A percentile compares a stretch with the other conserved stretches of the same genome.
phyloP scores from a whole-genome alignment of 1,284 basidiomycete species.

The Ganoderma lucidum region DNA sequence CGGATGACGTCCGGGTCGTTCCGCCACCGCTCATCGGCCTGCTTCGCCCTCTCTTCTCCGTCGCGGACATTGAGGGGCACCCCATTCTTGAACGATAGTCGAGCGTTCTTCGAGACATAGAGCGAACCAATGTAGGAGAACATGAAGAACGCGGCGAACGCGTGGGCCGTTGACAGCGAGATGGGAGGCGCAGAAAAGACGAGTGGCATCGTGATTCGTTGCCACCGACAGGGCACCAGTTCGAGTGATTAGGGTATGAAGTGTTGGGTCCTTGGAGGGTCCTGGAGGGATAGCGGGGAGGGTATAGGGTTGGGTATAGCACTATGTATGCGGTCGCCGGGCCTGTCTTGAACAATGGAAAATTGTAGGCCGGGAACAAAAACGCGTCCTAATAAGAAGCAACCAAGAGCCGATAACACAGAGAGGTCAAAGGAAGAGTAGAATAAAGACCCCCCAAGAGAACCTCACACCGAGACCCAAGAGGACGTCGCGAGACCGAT shows the following conservation, averaged over 20 bases:
- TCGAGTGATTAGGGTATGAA: not conserved
- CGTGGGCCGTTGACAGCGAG: slow-evolving; percentile 38
- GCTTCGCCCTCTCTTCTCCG: slow-evolving; percentile 34
- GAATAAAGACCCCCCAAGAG: not conserved
- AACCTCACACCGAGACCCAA: not conserved
- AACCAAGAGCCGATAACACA: not conserved
- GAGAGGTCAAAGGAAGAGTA: not conserved
- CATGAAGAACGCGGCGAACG: slow-evolving; percentile 39
- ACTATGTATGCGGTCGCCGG: slow-evolving; percentile 1
- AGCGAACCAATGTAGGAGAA: slow-evolving; percentile 43
- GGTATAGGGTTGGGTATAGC: not conserved
- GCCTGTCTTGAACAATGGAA: not conserved
- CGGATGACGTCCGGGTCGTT: slow-evolving; percentile 81
- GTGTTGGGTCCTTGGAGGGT: not conserved
- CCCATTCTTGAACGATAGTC: slow-evolving; percentile 36
- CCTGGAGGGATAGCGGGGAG: not conserved
- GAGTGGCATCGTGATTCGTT: slow-evolving; percentile 29
- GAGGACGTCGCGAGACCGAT: not conserved
- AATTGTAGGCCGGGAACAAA: not conserved
- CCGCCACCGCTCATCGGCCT: slow-evolving; percentile 58
- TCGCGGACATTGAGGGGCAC: slow-evolving; percentile 16
- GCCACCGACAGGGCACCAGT: not conserved
- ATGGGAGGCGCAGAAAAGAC: slow-evolving; percentile 37
- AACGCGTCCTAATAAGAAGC: not conserved
- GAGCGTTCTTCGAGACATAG: slow-evolving; percentile 40